A percentile compares a stretch with the other conserved stretches of the same genome.
These are phyloP conservation scores for Ocimum tenuiflorum DNA, from an alignment of 257 asterid species.

Conservation along the genomic window DNA sequence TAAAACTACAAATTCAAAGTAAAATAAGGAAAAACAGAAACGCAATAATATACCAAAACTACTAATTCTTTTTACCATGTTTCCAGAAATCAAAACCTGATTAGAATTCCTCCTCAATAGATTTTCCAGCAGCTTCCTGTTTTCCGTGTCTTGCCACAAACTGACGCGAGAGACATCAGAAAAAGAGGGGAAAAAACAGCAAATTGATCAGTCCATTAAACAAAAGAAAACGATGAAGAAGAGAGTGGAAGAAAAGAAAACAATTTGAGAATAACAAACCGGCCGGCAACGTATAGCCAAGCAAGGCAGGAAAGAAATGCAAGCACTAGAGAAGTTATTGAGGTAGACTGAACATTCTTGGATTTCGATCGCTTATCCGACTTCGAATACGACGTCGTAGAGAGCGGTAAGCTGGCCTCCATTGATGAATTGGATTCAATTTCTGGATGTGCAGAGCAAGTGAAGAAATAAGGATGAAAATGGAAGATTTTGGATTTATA, in stretches of 20 bases:
- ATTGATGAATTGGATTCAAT: slow-evolving; percentile 22
- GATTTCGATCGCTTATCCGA: slow-evolving; percentile 75
- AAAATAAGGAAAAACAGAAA: neutral
- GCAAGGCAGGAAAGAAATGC: slow-evolving; percentile 75
- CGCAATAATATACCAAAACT: neutral
- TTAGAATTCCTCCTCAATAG: slow-evolving; percentile 46
- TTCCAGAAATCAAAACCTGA: slow-evolving; percentile 47
- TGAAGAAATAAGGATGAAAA: slow-evolving; percentile 5
- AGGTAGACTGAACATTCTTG: slow-evolving; percentile 43
- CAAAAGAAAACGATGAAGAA: neutral
- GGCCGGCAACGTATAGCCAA: slow-evolving; percentile 87
- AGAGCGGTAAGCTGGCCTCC: slow-evolving; percentile 59
- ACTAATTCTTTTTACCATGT: too few species aligned
- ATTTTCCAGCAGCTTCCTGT: slow-evolving; percentile 45
- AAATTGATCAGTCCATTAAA: neutral
- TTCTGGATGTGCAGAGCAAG: neutral
- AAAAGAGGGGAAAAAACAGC: neutral
- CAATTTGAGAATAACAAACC: slow-evolving; percentile 31
- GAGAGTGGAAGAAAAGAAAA: neutral
- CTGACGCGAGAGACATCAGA: slow-evolving; percentile 28
- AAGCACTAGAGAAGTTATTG: slow-evolving; percentile 56
- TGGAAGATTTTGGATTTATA: neutral
- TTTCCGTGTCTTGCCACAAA: slow-evolving; percentile 93
- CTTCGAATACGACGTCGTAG: slow-evolving; percentile 42
- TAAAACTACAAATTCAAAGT: neutral